Evolutionary conservation across 805 yeast genomes (phyloP), one percentile per base, ranked within the genome.

Genomic region (Komagataella phaffii): DNA sequence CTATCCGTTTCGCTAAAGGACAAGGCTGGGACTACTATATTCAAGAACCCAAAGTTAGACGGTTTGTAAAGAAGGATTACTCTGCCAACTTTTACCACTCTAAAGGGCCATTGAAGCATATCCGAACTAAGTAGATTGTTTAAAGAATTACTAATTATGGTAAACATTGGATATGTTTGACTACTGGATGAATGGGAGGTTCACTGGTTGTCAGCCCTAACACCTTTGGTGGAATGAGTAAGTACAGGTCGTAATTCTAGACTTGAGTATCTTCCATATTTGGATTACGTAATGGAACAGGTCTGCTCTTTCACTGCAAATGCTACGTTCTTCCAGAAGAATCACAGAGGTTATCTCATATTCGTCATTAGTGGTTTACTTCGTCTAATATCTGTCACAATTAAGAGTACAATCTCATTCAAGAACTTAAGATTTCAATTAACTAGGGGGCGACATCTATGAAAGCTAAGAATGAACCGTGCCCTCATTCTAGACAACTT

Each of bases 1-100:
- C 96, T 43, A 71, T 83, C 53, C 76, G 77, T 53, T 87, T 87
- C 66, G 95, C 95, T 8, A 77, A 80, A 57, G 83, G 86, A 54
- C 91, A 87, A 65, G 95, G 91, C 23, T 87, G 93, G 91, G 81
- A 82, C 57, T 85, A 79, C 63, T 84, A 83, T 60, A 79, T 87
- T 54, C 88, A 84, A 65, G 93, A 86, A 66, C 95, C 95, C 52
- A 83, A 85, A 63, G 70, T 71, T 60, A 81, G 88, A 63, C 80
- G 75, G 54, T 84, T 87, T 70, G 76, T 80, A 63, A 77, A 76
- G 74, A 87, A 88, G 73, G 84, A 80, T 51, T 86, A 87, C 61
- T 75, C 90, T 45, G 69, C 72, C 53, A 86, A 86, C 74, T 86
- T 86, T 64, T 68, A 68, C 61, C 91, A 85, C 66, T 73, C 80